phyloP scores from a whole-genome alignment of 2,329 filamentous ascomycete genomes.

The Endothia cerciana region DNA sequence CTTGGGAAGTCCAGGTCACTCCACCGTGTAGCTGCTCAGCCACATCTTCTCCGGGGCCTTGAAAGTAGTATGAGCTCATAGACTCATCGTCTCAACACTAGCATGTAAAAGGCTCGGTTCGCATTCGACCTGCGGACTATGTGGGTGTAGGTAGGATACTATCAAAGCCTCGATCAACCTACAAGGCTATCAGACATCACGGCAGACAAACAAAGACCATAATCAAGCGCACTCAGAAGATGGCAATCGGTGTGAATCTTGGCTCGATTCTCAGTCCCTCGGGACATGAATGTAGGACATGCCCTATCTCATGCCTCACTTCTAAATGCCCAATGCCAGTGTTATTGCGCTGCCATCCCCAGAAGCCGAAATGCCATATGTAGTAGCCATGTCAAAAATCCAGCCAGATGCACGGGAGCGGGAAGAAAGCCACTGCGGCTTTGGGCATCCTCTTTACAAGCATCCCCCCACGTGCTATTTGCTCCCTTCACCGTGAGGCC shows the following conservation, averaged over 20 bases:
- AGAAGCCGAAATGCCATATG: not conserved
- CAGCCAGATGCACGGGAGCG: not conserved
- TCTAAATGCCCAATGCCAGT: not conserved
- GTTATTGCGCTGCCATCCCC: not conserved
- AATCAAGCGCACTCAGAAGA: not conserved
- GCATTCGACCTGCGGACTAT: too few species aligned
- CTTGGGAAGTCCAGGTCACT: too few species aligned
- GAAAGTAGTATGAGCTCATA: too few species aligned
- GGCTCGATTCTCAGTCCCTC: not conserved
- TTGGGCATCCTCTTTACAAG: not conserved
- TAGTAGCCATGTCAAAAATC: not conserved
- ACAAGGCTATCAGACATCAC: too few species aligned
- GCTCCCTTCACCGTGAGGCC: too few species aligned
- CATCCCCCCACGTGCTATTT: not conserved
- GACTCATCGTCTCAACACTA: too few species aligned
- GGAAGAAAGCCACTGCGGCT: not conserved
- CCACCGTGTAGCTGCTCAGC: too few species aligned
- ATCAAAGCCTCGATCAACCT: too few species aligned
- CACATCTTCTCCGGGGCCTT: too few species aligned
- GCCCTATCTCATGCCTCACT: not conserved
- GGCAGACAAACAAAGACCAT: too few species aligned
- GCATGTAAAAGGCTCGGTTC: too few species aligned
- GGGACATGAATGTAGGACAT: not conserved
- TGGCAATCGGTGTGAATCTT: not conserved
- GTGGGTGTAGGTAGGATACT: too few species aligned